Conservation (phyloP, 1,284 basidiomycete genomes). For the Bjerkandera adusta region DNA sequence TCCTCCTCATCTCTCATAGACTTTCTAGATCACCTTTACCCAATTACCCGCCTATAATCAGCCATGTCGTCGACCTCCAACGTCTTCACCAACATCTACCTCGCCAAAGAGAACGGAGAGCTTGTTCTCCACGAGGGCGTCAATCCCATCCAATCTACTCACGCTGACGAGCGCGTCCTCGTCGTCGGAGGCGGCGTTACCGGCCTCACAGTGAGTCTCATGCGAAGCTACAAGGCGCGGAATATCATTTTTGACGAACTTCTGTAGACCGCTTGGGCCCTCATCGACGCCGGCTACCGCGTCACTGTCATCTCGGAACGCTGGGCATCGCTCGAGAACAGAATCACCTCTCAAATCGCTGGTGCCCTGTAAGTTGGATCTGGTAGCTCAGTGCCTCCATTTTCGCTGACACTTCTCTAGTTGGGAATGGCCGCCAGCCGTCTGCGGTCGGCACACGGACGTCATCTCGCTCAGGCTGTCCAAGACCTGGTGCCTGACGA, state of each 20-base stretch:
- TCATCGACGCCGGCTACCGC: conserved; percentile 31
- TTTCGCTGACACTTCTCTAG: conserved; percentile 7
- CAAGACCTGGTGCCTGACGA: conserved; percentile 33
- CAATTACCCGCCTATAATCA: too few relatives aligned
- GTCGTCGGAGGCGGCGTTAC: conserved; percentile 27
- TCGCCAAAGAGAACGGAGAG: conserved; percentile 16
- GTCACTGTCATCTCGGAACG: conserved; percentile 30
- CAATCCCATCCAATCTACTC: conserved; percentile 12
- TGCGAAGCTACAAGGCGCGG: background rate
- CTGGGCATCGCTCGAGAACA: conserved; percentile 24
- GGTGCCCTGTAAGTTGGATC: conserved; percentile 26
- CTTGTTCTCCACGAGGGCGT: conserved; percentile 16
- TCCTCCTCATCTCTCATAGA: too few relatives aligned
- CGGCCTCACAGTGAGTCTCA: conserved; percentile 23
- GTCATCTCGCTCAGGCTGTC: conserved; percentile 29
- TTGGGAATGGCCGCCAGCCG: conserved; percentile 36
- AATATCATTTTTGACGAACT: background rate
- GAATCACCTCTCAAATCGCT: conserved; percentile 32
- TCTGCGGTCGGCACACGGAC: conserved; percentile 35
- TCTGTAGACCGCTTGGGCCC: conserved; percentile 28
- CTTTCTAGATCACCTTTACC: too few relatives aligned
- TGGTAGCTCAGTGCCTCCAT: conserved; percentile 5
- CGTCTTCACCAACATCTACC: conserved; percentile 13
- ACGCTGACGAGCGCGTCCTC: conserved; percentile 19
- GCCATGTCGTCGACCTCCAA: conserved; percentile 1